Conservation (phyloP, 164 flowering plant genomes). For the Magnolia kwangsiensis region DNA sequence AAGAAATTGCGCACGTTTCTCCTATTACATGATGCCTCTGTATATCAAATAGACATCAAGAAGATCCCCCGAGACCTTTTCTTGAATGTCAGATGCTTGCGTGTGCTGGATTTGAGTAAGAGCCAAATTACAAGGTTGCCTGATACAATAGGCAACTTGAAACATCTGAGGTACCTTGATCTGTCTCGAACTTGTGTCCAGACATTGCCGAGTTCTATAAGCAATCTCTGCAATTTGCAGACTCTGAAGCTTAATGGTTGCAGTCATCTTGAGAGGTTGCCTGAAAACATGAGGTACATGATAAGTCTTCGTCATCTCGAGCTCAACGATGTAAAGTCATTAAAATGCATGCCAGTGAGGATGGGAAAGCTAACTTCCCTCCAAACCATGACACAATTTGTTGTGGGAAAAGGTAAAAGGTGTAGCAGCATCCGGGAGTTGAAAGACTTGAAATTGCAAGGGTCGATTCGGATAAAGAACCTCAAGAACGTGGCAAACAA, state of each 20-base stretch:
- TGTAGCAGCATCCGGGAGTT: conserved; percentile 23
- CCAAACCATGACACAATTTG: conserved; percentile 24
- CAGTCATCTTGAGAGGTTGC: conserved; percentile 13
- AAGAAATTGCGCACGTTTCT: conserved; percentile 8
- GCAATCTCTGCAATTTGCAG: conserved; percentile 26
- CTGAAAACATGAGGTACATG: conserved; percentile 12
- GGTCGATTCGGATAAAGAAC: conserved; percentile 24
- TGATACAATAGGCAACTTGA: conserved; percentile 14
- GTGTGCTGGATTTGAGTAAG: conserved; percentile 7
- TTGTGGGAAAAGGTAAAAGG: conserved; percentile 19
- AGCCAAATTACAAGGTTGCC: conserved; percentile 5
- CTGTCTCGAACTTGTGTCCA: conserved; percentile 19
- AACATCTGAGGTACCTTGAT: conserved; percentile 25
- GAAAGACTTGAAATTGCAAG: conserved; percentile 23
- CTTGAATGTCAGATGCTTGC: conserved; percentile 1
- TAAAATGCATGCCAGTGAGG: conserved; percentile 21
- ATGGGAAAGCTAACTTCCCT: conserved; percentile 25
- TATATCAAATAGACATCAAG: not conserved
- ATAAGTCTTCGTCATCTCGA: conserved; percentile 26
- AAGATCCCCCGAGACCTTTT: not conserved
- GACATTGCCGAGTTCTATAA: conserved; percentile 23
- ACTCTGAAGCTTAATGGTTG: conserved; percentile 25
- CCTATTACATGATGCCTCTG: not conserved
- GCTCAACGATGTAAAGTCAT: not conserved
- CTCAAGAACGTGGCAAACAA: conserved; percentile 31